A percentile compares a stretch with the other conserved stretches of the same genome.
Conservation (phyloP, 2,329 filamentous ascomycete species). For the Fusarium longipes region DNA sequence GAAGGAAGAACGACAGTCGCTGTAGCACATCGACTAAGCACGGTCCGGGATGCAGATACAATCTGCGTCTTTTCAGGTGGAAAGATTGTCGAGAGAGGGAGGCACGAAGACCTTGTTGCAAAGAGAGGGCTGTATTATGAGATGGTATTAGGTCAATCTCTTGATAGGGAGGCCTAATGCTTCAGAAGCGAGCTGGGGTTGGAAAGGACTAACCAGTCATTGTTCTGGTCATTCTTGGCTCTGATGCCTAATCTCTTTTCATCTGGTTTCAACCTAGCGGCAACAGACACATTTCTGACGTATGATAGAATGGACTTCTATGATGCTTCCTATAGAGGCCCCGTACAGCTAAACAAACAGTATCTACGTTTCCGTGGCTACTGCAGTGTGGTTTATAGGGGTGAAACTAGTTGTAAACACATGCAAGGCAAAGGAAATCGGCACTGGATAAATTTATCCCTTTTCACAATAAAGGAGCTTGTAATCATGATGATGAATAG, state of each 20-base stretch:
- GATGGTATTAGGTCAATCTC: slow-evolving; percentile 61
- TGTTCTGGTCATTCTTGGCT: not conserved
- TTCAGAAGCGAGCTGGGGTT: not conserved
- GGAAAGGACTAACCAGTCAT: not conserved
- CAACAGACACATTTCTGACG: not conserved
- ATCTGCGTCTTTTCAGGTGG: slow-evolving; percentile 69
- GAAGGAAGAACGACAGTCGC: slow-evolving; percentile 66
- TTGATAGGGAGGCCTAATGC: slow-evolving; percentile 50
- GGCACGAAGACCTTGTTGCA: slow-evolving; percentile 67
- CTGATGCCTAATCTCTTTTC: not conserved
- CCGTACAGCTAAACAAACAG: not conserved
- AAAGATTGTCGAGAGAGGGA: slow-evolving; percentile 67
- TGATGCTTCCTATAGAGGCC: not conserved
- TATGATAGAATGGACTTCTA: not conserved
- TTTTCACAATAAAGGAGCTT: not conserved
- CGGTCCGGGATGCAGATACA: slow-evolving; percentile 67
- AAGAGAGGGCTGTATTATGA: slow-evolving; percentile 62
- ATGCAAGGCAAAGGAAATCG: not conserved
- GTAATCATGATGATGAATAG: not conserved
- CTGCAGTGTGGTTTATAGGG: no score
- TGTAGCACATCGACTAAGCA: slow-evolving; percentile 71
- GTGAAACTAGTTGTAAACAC: not conserved
- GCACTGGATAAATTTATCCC: not conserved
- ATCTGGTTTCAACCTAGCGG: not conserved
- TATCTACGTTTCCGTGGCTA: not conserved